Evolutionary conservation across 2,329 filamentous ascomycete species (phyloP).

Genomic region (Aspergillus bombycis): DNA sequence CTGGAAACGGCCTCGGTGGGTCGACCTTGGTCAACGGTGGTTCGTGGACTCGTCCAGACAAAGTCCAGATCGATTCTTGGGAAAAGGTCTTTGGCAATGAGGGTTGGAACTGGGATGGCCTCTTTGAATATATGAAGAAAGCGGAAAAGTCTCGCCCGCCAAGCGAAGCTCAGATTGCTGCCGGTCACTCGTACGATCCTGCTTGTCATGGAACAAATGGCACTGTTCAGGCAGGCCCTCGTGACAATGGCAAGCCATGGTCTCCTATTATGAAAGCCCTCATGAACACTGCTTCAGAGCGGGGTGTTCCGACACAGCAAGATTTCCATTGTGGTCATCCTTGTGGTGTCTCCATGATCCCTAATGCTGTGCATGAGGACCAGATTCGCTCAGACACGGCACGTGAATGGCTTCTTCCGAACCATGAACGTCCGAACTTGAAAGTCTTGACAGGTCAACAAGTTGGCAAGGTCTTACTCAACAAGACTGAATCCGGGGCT

Average conservation of each 20-base stretch:
- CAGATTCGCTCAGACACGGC: constrained; percentile 32
- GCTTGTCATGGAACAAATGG: constrained; percentile 30
- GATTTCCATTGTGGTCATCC: constrained; percentile 32
- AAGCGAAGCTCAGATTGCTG: constrained; percentile 21
- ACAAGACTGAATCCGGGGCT: constrained; percentile 10
- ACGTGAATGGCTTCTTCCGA: constrained; percentile 32
- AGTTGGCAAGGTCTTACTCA: constrained; percentile 29
- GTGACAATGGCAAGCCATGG: constrained; percentile 24
- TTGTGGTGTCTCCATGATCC: constrained; percentile 35
- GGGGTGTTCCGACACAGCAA: constrained; percentile 21
- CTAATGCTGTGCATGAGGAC: constrained; percentile 27
- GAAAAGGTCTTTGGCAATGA: constrained; percentile 45
- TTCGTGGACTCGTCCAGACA: constrained; percentile 34
- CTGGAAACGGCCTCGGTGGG: constrained; percentile 33
- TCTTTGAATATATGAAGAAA: constrained; percentile 55
- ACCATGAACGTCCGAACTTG: constrained; percentile 25
- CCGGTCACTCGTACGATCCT: constrained; percentile 27
- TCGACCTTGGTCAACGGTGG: constrained; percentile 34
- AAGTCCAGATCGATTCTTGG: constrained; percentile 30
- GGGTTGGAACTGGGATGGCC: constrained; percentile 50
- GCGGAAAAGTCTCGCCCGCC: constrained; percentile 28
- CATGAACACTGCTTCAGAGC: constrained; percentile 22
- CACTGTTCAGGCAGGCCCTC: constrained; percentile 24
- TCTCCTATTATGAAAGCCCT: constrained; percentile 28
- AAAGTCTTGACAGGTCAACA: constrained; percentile 31